Evolutionary conservation across 164 flowering plant genomes (phyloP).

Genomic region (Cinnamomum chago): DNA sequence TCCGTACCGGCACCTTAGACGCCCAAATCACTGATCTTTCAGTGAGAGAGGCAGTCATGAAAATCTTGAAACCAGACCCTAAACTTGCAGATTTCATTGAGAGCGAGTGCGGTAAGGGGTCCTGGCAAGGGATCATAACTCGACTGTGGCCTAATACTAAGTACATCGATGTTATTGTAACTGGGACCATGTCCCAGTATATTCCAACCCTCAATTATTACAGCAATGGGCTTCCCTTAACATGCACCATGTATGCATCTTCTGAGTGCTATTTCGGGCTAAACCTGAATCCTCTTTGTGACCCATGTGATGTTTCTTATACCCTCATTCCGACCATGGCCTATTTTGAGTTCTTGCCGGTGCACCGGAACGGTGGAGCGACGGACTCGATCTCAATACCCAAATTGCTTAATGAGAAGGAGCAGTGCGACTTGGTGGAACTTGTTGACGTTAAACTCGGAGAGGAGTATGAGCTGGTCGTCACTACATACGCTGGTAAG

Average conservation of each 20-base stretch:
- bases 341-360: constrained; percentile 88
- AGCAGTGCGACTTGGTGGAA: constrained; percentile 68
- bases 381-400: constrained; percentile 34
- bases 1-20: constrained; percentile 55
- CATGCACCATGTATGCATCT: constrained; percentile 98
- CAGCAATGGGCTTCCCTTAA: constrained; percentile 82
- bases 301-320: constrained; percentile 83
- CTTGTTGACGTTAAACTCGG: constrained; percentile 87
- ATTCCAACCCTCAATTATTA: constrained; percentile 87
- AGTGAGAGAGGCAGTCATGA: constrained; percentile 60
- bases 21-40: constrained; percentile 60
- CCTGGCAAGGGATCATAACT: constrained; percentile 90
- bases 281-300: constrained; percentile 76
- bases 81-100: constrained; percentile 73
- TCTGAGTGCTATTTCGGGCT: constrained; percentile 94
- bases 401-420: constrained; percentile 62
- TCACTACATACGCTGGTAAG: constrained; percentile 94
- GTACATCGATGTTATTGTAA: constrained; percentile 93
- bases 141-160: constrained; percentile 94
- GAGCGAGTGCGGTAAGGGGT: constrained; percentile 51
- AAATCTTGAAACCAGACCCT: constrained; percentile 64
- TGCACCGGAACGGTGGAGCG: constrained; percentile 42
- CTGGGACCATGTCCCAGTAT: constrained; percentile 98
- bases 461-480: constrained; percentile 90
- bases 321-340: constrained; percentile 94